Base-by-base conservation (phyloP, 2,329 filamentous ascomycete genomes). In the Diaporthe batatas region DNA sequence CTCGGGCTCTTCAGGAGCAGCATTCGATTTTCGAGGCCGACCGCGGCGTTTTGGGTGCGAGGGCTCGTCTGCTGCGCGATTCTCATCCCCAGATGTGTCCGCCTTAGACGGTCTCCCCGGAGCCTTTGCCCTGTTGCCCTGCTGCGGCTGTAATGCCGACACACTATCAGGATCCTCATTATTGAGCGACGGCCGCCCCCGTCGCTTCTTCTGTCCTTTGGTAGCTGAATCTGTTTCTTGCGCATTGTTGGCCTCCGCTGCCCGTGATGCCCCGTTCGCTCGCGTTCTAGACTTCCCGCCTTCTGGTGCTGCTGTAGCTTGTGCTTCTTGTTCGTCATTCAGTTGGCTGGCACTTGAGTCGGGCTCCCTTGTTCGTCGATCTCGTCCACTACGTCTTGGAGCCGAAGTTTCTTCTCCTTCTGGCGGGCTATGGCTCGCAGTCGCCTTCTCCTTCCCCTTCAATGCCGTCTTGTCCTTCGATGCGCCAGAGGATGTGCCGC, bases 11-110 rank as follows among this genome's bases (percentile, higher is more conserved):
- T 32, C 49, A 14, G 68, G 32, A 39, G 47, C 14, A 4, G 39
- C 36, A 6, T 73, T 74, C 12, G 75, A 74, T 44, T 59, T 39
- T 12, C 68, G 72, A 21, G 75, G 74, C 4, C 76, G 77, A 7
- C 75, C 75, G 36, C 71, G 72, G 8, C 75, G 77, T 32, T 62
- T 73, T 8, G 55, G 72, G 25, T 74, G 70, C 39, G 73, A 42
- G n/a, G 53, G 16, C 18, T 76, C 34, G 36, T 21, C 49, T 72
- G 73, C 18, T n/a, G 62, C 73, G 36, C 76, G 73, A 32, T 36
- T 32, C 32, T 58, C 53, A 23, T 74, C 62, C 49, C 32, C 4
- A 14, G 64, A 4, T 16, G 68, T 47, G 25, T 53, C 34, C 23
- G 44, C 36, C 34, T 67, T 47, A 8, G 58, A 23, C 14, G 68